Evolutionary conservation across 192 early-diverging fungal species (phyloP).

Genomic region (Entomortierella beljakovae): DNA sequence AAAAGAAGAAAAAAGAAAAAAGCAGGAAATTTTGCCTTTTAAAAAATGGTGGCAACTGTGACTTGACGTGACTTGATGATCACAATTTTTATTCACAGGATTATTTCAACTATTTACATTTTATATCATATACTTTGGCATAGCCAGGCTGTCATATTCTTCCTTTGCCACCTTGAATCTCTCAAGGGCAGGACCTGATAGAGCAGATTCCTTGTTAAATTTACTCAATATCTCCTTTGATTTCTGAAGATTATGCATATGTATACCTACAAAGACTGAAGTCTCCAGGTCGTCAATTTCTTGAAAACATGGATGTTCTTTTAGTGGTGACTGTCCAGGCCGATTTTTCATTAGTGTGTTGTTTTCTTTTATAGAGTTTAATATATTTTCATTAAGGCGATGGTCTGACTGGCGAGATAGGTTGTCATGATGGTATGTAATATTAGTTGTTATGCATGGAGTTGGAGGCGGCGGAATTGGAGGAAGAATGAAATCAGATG

Average conservation of each 20-base stretch:
- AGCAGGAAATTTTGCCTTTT: neutral
- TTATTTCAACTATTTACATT: neutral
- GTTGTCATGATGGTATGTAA: neutral
- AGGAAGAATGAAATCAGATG: neutral
- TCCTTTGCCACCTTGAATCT: conserved; percentile 9
- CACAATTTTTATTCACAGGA: neutral
- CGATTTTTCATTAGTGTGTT: neutral
- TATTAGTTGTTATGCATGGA: neutral
- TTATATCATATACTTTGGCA: neutral
- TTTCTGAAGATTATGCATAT: conserved; percentile 24
- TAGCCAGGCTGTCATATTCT: conserved; percentile 5
- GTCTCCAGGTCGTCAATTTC: conserved; percentile 18
- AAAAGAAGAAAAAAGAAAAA: neutral
- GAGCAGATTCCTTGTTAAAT: conserved; percentile 15
- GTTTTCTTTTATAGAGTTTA: neutral
- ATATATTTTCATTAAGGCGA: too few relatives aligned
- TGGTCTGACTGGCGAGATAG: too few relatives aligned
- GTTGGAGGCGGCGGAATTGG: neutral
- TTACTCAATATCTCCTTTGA: conserved; percentile 15
- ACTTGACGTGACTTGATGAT: too few relatives aligned
- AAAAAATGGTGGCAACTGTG: neutral
- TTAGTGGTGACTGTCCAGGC: neutral
- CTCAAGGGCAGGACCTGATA: neutral
- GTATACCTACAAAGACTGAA: conserved; percentile 14
- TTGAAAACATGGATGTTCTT: neutral